phyloP scores from a whole-genome alignment of 176 grass and related monocot genomes.

The Avena insularis region DNA sequence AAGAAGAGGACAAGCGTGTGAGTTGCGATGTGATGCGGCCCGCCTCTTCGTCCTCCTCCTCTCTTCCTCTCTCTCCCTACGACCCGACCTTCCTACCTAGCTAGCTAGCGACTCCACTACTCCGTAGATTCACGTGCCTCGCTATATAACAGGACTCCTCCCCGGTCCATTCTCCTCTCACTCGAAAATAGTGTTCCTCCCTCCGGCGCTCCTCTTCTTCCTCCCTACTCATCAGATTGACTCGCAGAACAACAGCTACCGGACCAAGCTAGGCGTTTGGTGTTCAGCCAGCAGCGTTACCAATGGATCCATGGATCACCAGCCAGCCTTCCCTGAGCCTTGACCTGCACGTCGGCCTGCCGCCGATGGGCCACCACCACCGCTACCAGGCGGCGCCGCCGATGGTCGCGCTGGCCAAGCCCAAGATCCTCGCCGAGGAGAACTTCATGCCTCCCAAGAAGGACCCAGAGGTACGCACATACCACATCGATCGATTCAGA shows the following conservation, averaged over 20 bases:
- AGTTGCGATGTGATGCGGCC: not conserved
- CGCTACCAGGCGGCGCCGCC: slow-evolving; percentile 28
- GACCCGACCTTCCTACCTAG: slow-evolving; percentile 19
- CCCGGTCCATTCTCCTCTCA: slow-evolving; percentile 15
- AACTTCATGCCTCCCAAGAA: slow-evolving; percentile 66
- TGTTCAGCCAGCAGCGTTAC: not conserved
- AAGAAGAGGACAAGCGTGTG: slow-evolving; percentile 31
- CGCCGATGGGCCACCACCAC: slow-evolving; percentile 31
- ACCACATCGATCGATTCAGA: not conserved
- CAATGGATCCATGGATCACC: slow-evolving; percentile 64
- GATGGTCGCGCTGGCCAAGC: slow-evolving; percentile 38
- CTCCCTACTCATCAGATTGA: not conserved
- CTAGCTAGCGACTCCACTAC: not conserved
- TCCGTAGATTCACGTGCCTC: not conserved
- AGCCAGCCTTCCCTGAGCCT: slow-evolving; percentile 70
- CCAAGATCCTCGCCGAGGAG: slow-evolving; percentile 62
- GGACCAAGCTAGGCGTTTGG: not conserved
- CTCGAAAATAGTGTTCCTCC: not conserved
- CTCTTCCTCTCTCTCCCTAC: not conserved
- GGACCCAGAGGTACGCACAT: slow-evolving; percentile 60
- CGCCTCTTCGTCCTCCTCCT: not conserved
- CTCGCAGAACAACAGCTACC: not conserved
- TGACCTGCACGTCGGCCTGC: slow-evolving; percentile 67
- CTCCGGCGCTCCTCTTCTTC: not conserved
- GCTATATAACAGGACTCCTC: slow-evolving; percentile 30